Evolutionary conservation across 1,284 basidiomycete genomes (phyloP), one percentile per base, ranked within the genome.

Genomic region (Retiboletus flavoniger): DNA sequence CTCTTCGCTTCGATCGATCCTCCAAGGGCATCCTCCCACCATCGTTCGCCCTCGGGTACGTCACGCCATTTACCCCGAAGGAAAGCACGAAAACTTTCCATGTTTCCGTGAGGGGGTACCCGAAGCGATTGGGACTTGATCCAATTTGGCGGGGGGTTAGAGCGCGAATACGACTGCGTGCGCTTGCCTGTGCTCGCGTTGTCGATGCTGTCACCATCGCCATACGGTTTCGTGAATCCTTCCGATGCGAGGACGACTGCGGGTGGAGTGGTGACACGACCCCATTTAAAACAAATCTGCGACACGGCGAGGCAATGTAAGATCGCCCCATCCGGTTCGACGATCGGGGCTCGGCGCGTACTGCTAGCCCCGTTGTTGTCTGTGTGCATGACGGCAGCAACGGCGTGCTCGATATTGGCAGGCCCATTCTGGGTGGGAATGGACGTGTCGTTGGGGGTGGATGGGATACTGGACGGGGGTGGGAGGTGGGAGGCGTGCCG

Each of bases 221-320:
- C 34, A 32, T 1, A 62, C 6, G 74, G 71, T 4, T 55, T 66
- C 28, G 72, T 73, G 63, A 84, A 78, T 1, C 84, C 84, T 54
- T 83, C 81, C 16, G 70, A 61, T 2, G 79, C 82, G 40, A 85
- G 63, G 7, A 80, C 77, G 54, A 87, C 61, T 3, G 72, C 74
- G 29, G 90, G 90, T 3, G 91, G 90, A 45, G 92, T 78, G 6
- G 89, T 91, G 54, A 91, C 82, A 2, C 89, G 78, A 0, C 87
- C 87, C 41, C 83, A 70, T 70, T 93, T 91, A 79, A 85, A 90
- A 66, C 87, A 89, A 41, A 83, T 68, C 58, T 83, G 81, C 29
- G 84, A 84, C 51, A 93, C 74, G 36, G 79, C 75, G 57, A 91
- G 68, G 61, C 87, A 89, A 68, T 89, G 81, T 2, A 91, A 71